Evolutionary conservation across 225 moss, liverwort and hornwort genomes (phyloP).

Genomic region (Pseudoscleropodium purum): DNA sequence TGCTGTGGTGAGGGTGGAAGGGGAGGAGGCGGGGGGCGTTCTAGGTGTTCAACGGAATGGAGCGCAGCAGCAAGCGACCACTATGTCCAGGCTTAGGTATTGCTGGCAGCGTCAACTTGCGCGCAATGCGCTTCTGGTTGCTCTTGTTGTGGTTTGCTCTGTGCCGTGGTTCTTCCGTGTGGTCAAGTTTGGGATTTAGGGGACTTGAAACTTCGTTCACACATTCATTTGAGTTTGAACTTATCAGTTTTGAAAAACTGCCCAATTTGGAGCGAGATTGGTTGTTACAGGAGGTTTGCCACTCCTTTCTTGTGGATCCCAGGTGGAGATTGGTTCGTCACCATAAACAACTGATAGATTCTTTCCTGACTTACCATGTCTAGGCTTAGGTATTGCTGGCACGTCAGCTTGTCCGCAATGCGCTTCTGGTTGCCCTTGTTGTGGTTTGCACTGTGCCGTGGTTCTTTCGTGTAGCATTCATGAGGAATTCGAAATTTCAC

Average conservation of each 20-base stretch:
- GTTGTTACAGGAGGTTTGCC: not conserved
- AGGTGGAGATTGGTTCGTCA: not conserved
- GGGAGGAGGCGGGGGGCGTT: not conserved
- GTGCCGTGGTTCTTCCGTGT: conserved; percentile 59
- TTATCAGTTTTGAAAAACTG: not conserved
- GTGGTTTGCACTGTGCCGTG: conserved; percentile 45
- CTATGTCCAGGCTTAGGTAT: conserved; percentile 41
- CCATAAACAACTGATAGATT: not conserved
- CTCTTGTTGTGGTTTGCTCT: conserved; percentile 39
- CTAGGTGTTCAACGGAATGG: not conserved
- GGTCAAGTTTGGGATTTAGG: conserved; percentile 1
- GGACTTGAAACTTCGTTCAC: not conserved
- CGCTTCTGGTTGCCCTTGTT: conserved; percentile 23
- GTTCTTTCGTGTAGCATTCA: conserved; percentile 10
- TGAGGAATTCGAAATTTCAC: not conserved
- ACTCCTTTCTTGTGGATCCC: not conserved
- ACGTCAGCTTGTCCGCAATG: conserved; percentile 29
- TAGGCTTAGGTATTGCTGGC: conserved; percentile 40
- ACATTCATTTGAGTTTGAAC: not conserved
- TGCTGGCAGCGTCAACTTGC: conserved; percentile 37
- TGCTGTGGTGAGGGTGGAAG: conserved; percentile 1
- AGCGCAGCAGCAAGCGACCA: not conserved
- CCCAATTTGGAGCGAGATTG: not conserved
- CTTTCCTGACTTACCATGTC: not conserved
- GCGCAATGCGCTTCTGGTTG: conserved; percentile 32